phyloP scores from a whole-genome alignment of 202 grass and related monocot genomes.

The Zizania palustris region DNA sequence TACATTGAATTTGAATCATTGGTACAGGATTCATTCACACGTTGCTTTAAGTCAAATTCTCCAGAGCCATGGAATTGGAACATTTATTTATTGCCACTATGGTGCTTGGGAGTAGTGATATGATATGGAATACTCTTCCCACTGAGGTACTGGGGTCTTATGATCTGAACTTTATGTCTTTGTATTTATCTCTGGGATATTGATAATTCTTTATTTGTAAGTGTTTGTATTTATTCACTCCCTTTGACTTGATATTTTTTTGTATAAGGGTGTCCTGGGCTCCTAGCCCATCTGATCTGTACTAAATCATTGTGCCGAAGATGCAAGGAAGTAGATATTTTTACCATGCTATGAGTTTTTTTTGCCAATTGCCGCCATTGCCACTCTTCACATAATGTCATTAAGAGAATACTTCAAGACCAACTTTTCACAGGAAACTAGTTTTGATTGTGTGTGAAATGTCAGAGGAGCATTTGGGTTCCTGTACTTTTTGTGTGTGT shows the following conservation, averaged over 20 bases:
- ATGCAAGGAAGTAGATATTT: background rate
- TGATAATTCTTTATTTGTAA: background rate
- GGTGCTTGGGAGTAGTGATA: slow-evolving; percentile 88
- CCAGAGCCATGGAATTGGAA: slow-evolving; percentile 99
- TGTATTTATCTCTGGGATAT: background rate
- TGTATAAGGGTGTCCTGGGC: background rate
- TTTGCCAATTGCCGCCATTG: background rate
- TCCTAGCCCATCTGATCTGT: background rate
- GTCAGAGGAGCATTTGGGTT: background rate
- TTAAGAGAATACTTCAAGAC: background rate
- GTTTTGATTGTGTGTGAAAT: background rate
- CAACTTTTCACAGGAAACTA: slow-evolving; percentile 6
- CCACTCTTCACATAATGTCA: background rate
- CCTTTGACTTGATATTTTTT: slow-evolving; percentile 16
- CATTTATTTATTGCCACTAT: slow-evolving; percentile 96
- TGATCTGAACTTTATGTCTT: slow-evolving; percentile 1
- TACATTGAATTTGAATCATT: slow-evolving; percentile 1
- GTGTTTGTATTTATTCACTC: slow-evolving; percentile 1
- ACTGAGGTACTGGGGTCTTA: slow-evolving; percentile 56
- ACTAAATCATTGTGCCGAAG: background rate
- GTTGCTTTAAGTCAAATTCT: slow-evolving; percentile 98
- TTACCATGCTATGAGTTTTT: slow-evolving; percentile 9
- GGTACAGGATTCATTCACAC: slow-evolving; percentile 89
- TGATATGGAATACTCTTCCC: slow-evolving; percentile 94
- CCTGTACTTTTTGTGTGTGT: background rate